Evolutionary conservation across 2,329 filamentous ascomycete species (phyloP), one percentile per base, ranked within the genome.

Genomic region (Beauveria pseudobassiana): DNA sequence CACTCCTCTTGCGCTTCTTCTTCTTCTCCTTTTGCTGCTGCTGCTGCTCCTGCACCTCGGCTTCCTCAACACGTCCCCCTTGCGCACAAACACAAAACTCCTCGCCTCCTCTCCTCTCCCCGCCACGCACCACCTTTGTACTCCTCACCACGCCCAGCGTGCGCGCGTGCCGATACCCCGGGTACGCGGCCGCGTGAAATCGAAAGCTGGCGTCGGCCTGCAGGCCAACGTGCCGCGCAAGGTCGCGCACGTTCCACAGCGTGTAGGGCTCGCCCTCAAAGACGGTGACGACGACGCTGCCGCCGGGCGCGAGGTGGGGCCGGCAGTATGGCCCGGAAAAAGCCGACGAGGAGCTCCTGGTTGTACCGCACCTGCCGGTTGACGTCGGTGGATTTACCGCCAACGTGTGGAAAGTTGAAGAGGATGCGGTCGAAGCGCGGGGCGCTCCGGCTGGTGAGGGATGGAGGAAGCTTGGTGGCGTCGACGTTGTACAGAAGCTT

Each of bases 371-470:
- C 92, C 76, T 99, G 95, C 42, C 95, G 83, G 77, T 97, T 97
- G 61, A 97, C 89, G 77, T 98, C 93, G 67, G 89, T 98, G 66
- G 86, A 89, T 69, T 96, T 87, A 51, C 95, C 95, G 65, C 95
- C 95, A 3, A 96, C 89, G 77, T 99, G 95, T 42, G 95, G 95
- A 75, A 99, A 99, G 80, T 97, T 96, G 84, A 98, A 99, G 66
- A 93, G 81, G 64, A 98, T 87, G 62, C 86, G 83, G 73, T 96
- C 87, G 80, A 89, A 74, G 73, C 60, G 63, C 60, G 40, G 61
- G 63, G 46, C 70, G 72, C 34, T 38, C 5, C 34, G 34, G 34
- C 34, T 38, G 64, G 69, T 65, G 68, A 80, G 81, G n/a, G 70
- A 68, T 38, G 78, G 72, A 30, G 78, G 78, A 70, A 88, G 80